Base-by-base conservation (phyloP, 371 early-diverging fungal species). In the Haplosporangium sp. region DNA sequence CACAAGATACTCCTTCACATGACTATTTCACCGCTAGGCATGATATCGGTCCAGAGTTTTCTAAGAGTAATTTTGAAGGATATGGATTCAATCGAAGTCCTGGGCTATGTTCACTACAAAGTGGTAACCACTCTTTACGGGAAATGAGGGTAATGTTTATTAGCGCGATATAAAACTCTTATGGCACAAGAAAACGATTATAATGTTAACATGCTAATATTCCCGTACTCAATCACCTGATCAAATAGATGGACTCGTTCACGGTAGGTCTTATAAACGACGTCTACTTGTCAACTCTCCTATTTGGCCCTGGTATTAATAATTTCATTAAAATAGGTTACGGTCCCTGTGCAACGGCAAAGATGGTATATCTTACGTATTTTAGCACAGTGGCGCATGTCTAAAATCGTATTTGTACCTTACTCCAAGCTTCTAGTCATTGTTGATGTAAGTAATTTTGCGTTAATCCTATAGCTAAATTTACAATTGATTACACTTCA, bases 321-420 rank as follows among this genome's bases (percentile, higher is more conserved):
- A 0, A 13, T 39, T 11, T 39, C 15, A 10, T 58, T 58, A 17
- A 1, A 3, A 38, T 38, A 67, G 50, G 74, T 78, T 4, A 64
- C 61, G 4, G 79, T 71, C 1, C 79, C 79, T 1, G 79, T 78
- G 2, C 79, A 78, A 50, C 44, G 68, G 1, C 79, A 78, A 19
- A 52, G 79, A 13, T 78, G 79, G 79, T 78, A 78, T 38, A 64
- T 78, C 15, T 56, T 78, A 56, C 66, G 65, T 6, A 67, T 78
- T 17, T n/a, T 78, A 37, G 71, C 74, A 5, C 79, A 78, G 35
- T 78, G 79, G 74, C 66, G 79, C 44, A 78, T 78, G 79, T 74
- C 74, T 19, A 57, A 57, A 27, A 61, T 78, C 19, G 64, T 78
- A 7, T 78, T 78, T 59, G 74, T 78, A 17, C 79, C 79, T 6